Base-by-base conservation (phyloP, 2,329 filamentous ascomycete genomes). In the Mycocentrospora acerina region DNA sequence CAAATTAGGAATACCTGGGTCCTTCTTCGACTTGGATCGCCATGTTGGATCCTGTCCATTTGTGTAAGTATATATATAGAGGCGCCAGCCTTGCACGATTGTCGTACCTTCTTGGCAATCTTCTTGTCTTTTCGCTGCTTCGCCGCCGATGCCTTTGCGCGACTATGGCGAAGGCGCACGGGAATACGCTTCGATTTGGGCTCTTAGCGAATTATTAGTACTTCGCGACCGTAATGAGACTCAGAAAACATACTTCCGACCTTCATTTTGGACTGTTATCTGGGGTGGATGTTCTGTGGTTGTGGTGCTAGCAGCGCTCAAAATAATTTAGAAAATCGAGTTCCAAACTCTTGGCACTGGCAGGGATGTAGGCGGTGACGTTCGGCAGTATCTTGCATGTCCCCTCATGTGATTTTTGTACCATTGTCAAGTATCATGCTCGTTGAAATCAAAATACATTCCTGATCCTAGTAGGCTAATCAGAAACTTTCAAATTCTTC, bases 1-100 rank as follows among this genome's bases (percentile, higher is more conserved):
- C 24, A 96, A 73, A 64, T 97, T 98, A 27, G 93, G 93, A 47
- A 98, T 96, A 32, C 93, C 93, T 16, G 91, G 93, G 60, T 98
- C 93, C 75, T 97, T 98, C 81, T 96, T 97, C 55, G 95, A 68
- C 68, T 90, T 88, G 43, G 89, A 90, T 56, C 87, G 83, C 90
- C 93, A 97, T 88, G 95, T 83, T 24, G 93, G 91, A 69, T 96
- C 95, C 81, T 81, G 47, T 22, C 5, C 4, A 28, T 4, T 2
- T n/a, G 2, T 14, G 42, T 69, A n/a, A 68, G 53, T 17, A 26
- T 33, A 22, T 22, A 22, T 6, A 5, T 9, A 11, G 19, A 16
- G 16, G 24, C 10, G 2, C 16, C 10, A 6, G 24, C 12, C 10
- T 31, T 17, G 30, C 13, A 22, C 25, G 15, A 0, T 15, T 13